These are phyloP conservation scores for Ceratobasidium theobromae DNA, from an alignment of 1,284 basidiomycete species.

Conservation along the genomic window DNA sequence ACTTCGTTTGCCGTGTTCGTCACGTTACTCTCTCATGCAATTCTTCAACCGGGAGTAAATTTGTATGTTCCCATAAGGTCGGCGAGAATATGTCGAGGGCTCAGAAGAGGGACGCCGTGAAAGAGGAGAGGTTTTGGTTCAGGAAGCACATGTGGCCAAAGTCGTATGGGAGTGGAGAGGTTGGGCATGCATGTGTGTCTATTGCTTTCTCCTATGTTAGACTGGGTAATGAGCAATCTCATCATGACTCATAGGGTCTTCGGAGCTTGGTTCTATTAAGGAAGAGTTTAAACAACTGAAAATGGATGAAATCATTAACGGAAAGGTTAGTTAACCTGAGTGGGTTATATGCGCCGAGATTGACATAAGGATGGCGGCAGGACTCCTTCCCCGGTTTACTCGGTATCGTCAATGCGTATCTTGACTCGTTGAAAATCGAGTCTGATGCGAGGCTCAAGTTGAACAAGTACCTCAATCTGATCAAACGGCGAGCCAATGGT, in stretches of 20 bases:
- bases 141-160: conserved; percentile 77
- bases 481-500: conserved; percentile 80
- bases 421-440: conserved; percentile 83
- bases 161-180: background rate
- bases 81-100: conserved; percentile 96
- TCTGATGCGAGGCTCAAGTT: conserved; percentile 66
- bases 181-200: background rate
- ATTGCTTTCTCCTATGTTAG: conserved; percentile 21
- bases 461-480: conserved; percentile 73
- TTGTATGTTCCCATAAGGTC: conserved; percentile 98
- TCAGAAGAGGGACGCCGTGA: conserved; percentile 80
- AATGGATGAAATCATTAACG: conserved; percentile 90
- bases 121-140: conserved; percentile 82
- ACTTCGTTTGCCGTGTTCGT: conserved; percentile 95
- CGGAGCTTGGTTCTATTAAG: conserved; percentile 52
- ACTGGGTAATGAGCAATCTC: conserved; percentile 34
- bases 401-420: conserved; percentile 81
- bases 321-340: conserved; percentile 58
- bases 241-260: conserved; percentile 29
- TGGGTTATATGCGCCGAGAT: background rate
- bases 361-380: conserved; percentile 43
- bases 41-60: conserved; percentile 88
- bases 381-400: conserved; percentile 84
- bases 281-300: conserved; percentile 91
- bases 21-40: conserved; percentile 90